A percentile compares a stretch with the other conserved stretches of the same genome.
Conservation (phyloP, 208 protist species). For the Wallacemonas collosoma region DNA sequence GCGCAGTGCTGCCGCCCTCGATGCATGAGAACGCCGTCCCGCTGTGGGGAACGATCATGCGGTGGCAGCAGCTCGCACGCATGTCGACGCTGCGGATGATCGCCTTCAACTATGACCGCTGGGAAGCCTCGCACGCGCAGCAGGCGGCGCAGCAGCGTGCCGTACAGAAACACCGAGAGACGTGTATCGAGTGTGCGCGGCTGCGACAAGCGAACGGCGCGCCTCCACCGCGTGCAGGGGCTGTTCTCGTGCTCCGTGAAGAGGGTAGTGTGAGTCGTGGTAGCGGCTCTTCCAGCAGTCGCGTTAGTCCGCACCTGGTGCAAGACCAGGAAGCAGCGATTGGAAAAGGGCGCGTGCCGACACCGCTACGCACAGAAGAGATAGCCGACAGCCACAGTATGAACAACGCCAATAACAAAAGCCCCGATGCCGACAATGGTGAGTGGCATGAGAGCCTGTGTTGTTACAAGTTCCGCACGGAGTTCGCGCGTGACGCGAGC, state of each 20-base stretch:
- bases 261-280: background rate
- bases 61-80: conserved; percentile 75
- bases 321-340: too few species aligned
- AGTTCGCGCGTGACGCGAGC: conserved; percentile 35
- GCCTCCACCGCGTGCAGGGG: background rate
- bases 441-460: conserved; percentile 23
- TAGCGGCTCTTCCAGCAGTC: background rate
- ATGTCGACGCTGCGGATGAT: conserved; percentile 86
- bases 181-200: conserved; percentile 42
- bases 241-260: background rate
- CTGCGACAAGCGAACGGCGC: conserved; percentile 15
- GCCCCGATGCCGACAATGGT: conserved; percentile 1
- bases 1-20: background rate
- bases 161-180: conserved; percentile 27
- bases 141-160: conserved; percentile 26
- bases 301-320: background rate
- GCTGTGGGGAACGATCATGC: conserved; percentile 23
- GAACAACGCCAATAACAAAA: conserved; percentile 14
- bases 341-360: background rate
- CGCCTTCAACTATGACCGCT: conserved; percentile 72
- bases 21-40: conserved; percentile 2
- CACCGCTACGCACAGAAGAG: background rate
- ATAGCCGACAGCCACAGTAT: background rate
- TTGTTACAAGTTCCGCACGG: conserved; percentile 66
- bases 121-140: conserved; percentile 29